Evolutionary conservation across 2,329 filamentous ascomycete species (phyloP).

Genomic region (Aspergillus persii): DNA sequence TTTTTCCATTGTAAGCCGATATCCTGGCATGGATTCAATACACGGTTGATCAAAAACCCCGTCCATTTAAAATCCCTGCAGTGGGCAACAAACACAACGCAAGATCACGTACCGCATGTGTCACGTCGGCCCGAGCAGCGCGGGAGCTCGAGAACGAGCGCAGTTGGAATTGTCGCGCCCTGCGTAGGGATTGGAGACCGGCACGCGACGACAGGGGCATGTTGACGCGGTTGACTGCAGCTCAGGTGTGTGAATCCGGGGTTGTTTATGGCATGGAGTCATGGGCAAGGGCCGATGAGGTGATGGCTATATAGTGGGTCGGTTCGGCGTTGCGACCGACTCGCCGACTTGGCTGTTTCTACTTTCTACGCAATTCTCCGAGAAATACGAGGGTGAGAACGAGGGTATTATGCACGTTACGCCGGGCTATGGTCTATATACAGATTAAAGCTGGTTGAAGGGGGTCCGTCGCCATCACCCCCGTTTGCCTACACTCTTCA

Average conservation of each 20-base stretch:
- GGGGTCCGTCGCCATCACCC: conserved; percentile 6
- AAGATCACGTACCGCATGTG: conserved; percentile 53
- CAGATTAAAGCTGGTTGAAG: background rate
- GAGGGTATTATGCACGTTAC: too few relatives aligned
- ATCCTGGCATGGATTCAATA: background rate
- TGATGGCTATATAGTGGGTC: background rate
- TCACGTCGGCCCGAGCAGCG: conserved; percentile 55
- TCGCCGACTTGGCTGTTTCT: background rate
- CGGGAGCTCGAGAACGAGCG: conserved; percentile 45
- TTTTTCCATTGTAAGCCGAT: background rate
- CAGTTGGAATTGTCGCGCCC: conserved; percentile 13
- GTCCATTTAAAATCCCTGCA: background rate
- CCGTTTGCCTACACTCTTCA: conserved; percentile 36
- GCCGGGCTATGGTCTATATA: background rate
- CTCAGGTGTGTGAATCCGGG: background rate
- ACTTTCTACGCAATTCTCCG: too few relatives aligned
- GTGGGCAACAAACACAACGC: background rate
- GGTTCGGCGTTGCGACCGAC: background rate
- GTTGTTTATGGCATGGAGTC: background rate
- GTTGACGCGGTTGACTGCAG: background rate
- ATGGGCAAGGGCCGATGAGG: background rate
- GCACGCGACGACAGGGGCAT: conserved; percentile 1
- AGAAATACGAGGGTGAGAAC: too few relatives aligned
- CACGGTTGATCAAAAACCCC: background rate
- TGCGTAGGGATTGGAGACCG: conserved; percentile 9